Evolutionary conservation across 2,329 filamentous ascomycete species (phyloP), one percentile per base, ranked within the genome.

Genomic region (Calonectria crousiana): DNA sequence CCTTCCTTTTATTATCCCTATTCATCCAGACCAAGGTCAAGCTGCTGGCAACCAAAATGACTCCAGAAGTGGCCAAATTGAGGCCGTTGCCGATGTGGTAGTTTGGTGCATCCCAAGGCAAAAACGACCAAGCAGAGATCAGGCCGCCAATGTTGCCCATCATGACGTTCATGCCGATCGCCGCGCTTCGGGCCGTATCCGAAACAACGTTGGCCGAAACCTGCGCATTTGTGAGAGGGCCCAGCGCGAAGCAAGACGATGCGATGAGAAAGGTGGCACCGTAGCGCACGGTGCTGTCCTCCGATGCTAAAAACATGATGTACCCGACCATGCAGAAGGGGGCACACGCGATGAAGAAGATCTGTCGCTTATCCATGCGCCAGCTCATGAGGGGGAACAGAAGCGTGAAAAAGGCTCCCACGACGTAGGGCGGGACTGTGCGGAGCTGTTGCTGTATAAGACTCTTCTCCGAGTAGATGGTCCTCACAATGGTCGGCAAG

Each of bases 281-380:
- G 28, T 65, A 65, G 26, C 60, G 60, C 14, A 65, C 60, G 2
- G 60, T 47, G 28, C 41, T 65, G 41, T 65, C 60, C 23, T 65
- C 38, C 3, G 60, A 65, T 4, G 38, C 60, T 10, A 65, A n/a
- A 34, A 65, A 65, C 60, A 65, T 65, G 28, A 41, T 47, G 30
- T 65, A 65, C 6, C 60, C 60, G 6, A 65, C 60, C 38, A 65
- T 65, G 41, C 60, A 65, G 20, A 65, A 26, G 30, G 60, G 60
- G 1, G 60, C 60, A 20, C 60, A 65, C 20, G 41, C 38, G 28
- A 65, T 65, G 41, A 65, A 65, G 38, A 65, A 65, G 6, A 65
- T 10, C 38, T 65, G 60, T 23, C 60, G 60, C 41, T 34, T 65
- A 26, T 65, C 60, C 5, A 65, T 34, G 13, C 60, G 41, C 60